Evolutionary conservation across 257 asterid genomes (phyloP).

Genomic region (Nicotiana benthamiana): DNA sequence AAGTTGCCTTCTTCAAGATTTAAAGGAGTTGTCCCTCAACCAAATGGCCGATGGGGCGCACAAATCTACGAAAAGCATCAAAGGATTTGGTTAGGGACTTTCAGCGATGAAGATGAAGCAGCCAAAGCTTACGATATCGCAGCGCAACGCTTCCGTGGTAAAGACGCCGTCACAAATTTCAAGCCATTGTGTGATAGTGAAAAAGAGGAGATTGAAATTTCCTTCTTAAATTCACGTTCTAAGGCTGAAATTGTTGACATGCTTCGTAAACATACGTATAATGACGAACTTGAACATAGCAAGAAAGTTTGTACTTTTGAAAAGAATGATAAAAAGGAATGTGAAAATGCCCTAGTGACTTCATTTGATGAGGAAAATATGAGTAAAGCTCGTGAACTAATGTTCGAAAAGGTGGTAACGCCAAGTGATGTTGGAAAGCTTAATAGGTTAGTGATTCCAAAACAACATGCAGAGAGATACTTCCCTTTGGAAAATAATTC

Average conservation of each 20-base stretch:
- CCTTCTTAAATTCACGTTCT: slow-evolving; percentile 39
- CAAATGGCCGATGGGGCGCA: slow-evolving; percentile 96
- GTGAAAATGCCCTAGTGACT: neutral
- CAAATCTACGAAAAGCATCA: slow-evolving; percentile 91
- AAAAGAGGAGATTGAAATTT: slow-evolving; percentile 25
- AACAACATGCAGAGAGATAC: slow-evolving; percentile 39
- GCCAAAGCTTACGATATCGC: slow-evolving; percentile 60
- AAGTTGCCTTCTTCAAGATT: slow-evolving; percentile 72
- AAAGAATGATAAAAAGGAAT: neutral
- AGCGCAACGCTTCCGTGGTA: slow-evolving; percentile 66
- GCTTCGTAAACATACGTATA: slow-evolving; percentile 57
- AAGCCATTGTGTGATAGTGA: slow-evolving; percentile 28
- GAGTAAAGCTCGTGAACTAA: slow-evolving; percentile 28
- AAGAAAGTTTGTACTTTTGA: slow-evolving; percentile 10
- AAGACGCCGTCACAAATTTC: slow-evolving; percentile 58
- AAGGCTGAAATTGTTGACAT: slow-evolving; percentile 60
- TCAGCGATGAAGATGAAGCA: slow-evolving; percentile 58
- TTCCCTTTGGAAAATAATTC: slow-evolving; percentile 44
- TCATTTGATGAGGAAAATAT: slow-evolving; percentile 2
- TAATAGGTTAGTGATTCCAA: slow-evolving; percentile 31
- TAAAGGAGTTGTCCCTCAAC: slow-evolving; percentile 97
- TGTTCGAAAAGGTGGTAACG: slow-evolving; percentile 36
- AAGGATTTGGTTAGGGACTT: slow-evolving; percentile 57
- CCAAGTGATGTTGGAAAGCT: slow-evolving; percentile 41
- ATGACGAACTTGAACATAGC: slow-evolving; percentile 56